Conservation (phyloP, 768 basidiomycete species). For the Lactarius quietus region DNA sequence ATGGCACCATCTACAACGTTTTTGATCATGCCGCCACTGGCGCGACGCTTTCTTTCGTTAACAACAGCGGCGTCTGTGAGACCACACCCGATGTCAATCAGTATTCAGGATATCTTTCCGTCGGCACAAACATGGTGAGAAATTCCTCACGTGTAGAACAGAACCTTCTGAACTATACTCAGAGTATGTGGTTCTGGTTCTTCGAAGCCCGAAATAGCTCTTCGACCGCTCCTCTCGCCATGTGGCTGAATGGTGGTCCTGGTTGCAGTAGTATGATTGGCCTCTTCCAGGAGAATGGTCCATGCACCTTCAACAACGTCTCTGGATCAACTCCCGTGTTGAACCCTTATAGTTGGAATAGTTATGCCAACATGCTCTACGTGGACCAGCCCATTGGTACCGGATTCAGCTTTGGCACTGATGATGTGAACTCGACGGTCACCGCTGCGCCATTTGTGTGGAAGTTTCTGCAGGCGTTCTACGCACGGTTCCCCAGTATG, state of each 20-base stretch:
- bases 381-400: conserved; percentile 17
- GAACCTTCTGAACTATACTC: too few relatives aligned
- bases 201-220: background rate
- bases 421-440: background rate
- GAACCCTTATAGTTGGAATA: conserved; percentile 16
- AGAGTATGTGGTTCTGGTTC: too few relatives aligned
- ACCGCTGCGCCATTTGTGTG: background rate
- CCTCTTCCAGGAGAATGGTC: too few relatives aligned
- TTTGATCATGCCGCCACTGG: background rate
- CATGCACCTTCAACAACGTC: conserved; percentile 14
- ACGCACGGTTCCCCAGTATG: conserved; percentile 39
- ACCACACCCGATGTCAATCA: too few relatives aligned
- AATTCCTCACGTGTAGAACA: too few relatives aligned
- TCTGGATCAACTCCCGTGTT: conserved; percentile 1
- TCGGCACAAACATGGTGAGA: too few relatives aligned
- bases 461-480: background rate
- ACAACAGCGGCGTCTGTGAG: too few relatives aligned
- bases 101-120: too few relatives aligned
- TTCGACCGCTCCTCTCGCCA: background rate
- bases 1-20: background rate
- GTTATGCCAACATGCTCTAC: too few relatives aligned
- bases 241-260: conserved; percentile 12
- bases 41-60: background rate
- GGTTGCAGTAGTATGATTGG: too few relatives aligned
- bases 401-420: background rate